Evolutionary conservation across 1,284 basidiomycete species (phyloP), one percentile per base, ranked within the genome.

Genomic region (Cystobasidium pallidum): DNA sequence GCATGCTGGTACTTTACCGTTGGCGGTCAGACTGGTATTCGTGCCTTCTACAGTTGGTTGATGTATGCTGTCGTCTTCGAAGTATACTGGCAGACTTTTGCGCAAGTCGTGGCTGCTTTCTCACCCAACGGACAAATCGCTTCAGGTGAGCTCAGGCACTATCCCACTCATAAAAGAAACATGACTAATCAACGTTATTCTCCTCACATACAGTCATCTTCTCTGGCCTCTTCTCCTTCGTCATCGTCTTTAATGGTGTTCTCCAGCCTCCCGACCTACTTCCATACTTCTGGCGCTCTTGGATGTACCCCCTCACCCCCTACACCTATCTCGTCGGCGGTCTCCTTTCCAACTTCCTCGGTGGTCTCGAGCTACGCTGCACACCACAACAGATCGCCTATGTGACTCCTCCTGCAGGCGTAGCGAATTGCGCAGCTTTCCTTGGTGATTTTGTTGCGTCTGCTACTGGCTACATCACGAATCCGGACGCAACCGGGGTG

Each of bases 61-160:
- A 39, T 52, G 36, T 73, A 73, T 39, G 65, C 65, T 32, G 41
- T 73, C 17, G 52, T 55, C 7, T 88, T 86, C 81, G 86, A 86
- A 49, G 73, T 86, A n/a, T 73, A 68, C 57, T 87, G 85, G 76
- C 86, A 85, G 34, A 86, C 85, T 0, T 82, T 88, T 70, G 86
- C 83, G 0, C 85, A 87, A 76, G 88, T 87, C 1, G 83, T 88
- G 26, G 88, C 89, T 0, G 83, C 88, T 11, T 86, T 88, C 84
- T 80, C 86, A 21, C 87, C 89, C 0, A 87, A 83, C 75, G 83
- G 86, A 0, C 85, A 88, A 76, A 86, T 90, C 51, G 87, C 72
- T 47, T 32, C 45, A 55, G 51, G 54, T 30, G 15, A 61, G 58
- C 49, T 47, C 45, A 47, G 39, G 3, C 28, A 13, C 57, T n/a